These are phyloP conservation scores for Botrytis porri DNA, from an alignment of 2,329 filamentous ascomycete genomes.

Conservation along the genomic window DNA sequence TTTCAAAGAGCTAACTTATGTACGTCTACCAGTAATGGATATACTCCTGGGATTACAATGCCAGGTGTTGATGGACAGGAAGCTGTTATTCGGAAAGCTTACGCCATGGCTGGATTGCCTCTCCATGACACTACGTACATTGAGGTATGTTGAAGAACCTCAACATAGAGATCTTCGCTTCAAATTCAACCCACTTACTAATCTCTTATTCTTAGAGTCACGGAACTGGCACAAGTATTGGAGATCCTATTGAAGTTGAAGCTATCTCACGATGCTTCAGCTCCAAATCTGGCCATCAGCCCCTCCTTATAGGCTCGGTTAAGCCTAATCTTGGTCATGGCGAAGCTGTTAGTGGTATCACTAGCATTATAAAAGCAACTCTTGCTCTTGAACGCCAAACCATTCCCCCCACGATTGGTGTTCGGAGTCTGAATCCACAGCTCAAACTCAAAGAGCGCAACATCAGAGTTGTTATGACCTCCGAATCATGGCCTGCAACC, in stretches of 20 bases:
- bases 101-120: slow-evolving; percentile 1
- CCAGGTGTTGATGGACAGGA: slow-evolving; percentile 47
- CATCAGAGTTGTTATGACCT: neutral
- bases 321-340: slow-evolving; percentile 17
- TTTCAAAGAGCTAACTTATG: neutral
- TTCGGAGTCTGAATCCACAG: slow-evolving; percentile 12
- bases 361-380: slow-evolving; percentile 14
- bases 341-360: slow-evolving; percentile 16
- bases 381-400: slow-evolving; percentile 35
- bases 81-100: slow-evolving; percentile 14
- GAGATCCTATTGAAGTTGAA: slow-evolving; percentile 11
- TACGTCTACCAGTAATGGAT: neutral
- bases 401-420: slow-evolving; percentile 26
- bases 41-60: slow-evolving; percentile 1
- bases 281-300: slow-evolving; percentile 24
- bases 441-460: slow-evolving; percentile 30
- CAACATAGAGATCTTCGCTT: too few relatives aligned
- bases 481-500: slow-evolving; percentile 10
- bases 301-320: slow-evolving; percentile 23
- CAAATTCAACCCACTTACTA: too few relatives aligned
- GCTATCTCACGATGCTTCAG: slow-evolving; percentile 13
- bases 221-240: slow-evolving; percentile 7
- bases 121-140: neutral
- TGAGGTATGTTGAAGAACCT: too few relatives aligned
- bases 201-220: neutral